These are phyloP conservation scores for Penicillium sp. DNA, from an alignment of 2,329 filamentous ascomycete species.

Conservation along the genomic window DNA sequence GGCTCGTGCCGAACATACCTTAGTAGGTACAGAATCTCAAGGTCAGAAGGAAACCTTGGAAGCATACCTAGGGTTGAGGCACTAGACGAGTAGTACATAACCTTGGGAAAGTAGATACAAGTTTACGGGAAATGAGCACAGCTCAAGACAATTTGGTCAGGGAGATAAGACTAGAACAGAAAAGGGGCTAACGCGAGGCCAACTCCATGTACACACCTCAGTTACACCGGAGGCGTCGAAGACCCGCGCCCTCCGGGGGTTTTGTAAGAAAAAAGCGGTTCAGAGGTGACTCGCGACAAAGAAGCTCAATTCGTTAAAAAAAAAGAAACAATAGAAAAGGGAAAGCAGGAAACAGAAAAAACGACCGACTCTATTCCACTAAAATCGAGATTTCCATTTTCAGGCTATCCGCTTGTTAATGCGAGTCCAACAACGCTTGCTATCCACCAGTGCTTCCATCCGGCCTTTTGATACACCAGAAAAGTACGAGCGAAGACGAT, in stretches of 20 bases:
- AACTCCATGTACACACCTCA: constrained; percentile 23
- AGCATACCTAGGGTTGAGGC: too few species aligned
- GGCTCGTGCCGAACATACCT: too few species aligned
- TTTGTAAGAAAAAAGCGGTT: constrained; percentile 4
- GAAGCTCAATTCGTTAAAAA: constrained; percentile 4
- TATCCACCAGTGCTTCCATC: constrained; percentile 38
- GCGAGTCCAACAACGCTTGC: constrained; percentile 40
- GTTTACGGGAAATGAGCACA: neutral
- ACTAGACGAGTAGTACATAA: too few species aligned
- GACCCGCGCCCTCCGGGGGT: constrained; percentile 1
- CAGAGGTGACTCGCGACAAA: constrained; percentile 5
- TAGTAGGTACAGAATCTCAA: too few species aligned
- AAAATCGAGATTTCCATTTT: constrained; percentile 42
- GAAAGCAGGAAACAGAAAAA: constrained; percentile 22
- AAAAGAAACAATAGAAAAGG: constrained; percentile 16
- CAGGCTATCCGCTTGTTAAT: constrained; percentile 42
- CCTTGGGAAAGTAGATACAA: neutral
- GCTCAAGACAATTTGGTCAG: constrained; percentile 20
- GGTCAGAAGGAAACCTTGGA: too few species aligned
- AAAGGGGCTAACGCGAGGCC: constrained; percentile 16
- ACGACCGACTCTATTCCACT: constrained; percentile 43
- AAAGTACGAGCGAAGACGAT: constrained; percentile 41
- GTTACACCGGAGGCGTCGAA: constrained; percentile 13
- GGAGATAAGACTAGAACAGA: constrained; percentile 23
- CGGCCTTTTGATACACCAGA: constrained; percentile 45